Evolutionary conservation across 805 yeast species (phyloP), one percentile per base, ranked within the genome.

Genomic region (Metschnikowia continentalis): DNA sequence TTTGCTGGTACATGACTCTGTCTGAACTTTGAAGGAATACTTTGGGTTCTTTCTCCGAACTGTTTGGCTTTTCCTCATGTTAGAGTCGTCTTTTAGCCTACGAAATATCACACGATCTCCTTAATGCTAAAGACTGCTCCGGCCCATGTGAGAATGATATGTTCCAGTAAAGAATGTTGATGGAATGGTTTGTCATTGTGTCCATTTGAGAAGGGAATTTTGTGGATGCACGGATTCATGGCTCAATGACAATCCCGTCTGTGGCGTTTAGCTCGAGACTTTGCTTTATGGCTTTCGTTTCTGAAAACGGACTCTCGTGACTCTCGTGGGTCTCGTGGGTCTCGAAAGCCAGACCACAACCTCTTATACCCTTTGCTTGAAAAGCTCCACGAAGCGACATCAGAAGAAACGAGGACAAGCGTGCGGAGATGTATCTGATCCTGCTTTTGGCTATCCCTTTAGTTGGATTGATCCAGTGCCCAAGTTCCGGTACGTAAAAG

Each of bases 241-340:
- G 17, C n/a, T 6, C 10, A 20, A 42, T 42, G 46, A 42, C 46
- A 22, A 14, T 13, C 11, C 20, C 14, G n/a, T 33, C 43, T 20
- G 32, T 32, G 33, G 30, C 46, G 6, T n/a, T 11, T 3, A 20
- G 42, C 46, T 17, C 30, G 32, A 20, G 14, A 22, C 37, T 55
- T 57, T 55, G 57, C 54, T 57, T 55, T 48, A 54, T 33, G 54
- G 52, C 52, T 54, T 57, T 51, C 52, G 52, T 55, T 55, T 54
- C 51, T 37, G 17, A 42, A 54, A 55, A 26, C 15, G 48, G 37
- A 32, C 19, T 35, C 14, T 14, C 37, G 38, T 41, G 47, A 35
- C 22, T 7, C 52, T 48, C 59, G 55, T 41, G 47, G 40, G 43
- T 22, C 52, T 48, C 61, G 55, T 41, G 47, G 40, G 43, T 22